Conservation (phyloP, 768 basidiomycete genomes). For the Pleurotus pulmonarius region DNA sequence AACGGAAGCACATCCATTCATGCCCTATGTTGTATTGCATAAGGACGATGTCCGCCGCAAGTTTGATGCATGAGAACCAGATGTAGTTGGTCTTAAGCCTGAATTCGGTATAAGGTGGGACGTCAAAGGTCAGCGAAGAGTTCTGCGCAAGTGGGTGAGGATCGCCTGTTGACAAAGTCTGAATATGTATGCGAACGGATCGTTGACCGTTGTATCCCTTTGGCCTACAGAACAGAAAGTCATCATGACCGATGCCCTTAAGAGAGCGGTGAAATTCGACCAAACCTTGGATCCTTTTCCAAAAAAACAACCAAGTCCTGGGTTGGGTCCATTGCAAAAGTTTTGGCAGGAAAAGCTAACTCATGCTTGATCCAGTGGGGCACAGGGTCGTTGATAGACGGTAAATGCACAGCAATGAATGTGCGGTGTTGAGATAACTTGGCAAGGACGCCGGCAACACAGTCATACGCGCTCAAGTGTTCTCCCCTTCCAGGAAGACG, state of each 20-base stretch:
- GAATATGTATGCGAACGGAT: constrained; percentile 31
- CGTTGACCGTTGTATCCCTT: constrained; percentile 6
- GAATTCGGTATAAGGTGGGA: constrained; percentile 10
- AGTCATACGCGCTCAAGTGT: constrained; percentile 42
- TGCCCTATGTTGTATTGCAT: constrained; percentile 31
- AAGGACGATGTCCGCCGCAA: constrained; percentile 52
- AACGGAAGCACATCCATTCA: constrained; percentile 28
- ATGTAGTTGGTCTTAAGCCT: constrained; percentile 15
- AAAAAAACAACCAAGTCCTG: constrained; percentile 55
- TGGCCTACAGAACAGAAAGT: constrained; percentile 5
- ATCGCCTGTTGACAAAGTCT: constrained; percentile 37
- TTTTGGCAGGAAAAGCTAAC: constrained; percentile 38
- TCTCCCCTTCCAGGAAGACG: constrained; percentile 18
- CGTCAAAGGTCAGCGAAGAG: constrained; percentile 22
- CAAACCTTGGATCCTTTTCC: constrained; percentile 17
- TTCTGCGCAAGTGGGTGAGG: constrained; percentile 38
- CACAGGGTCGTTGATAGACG: constrained; percentile 3
- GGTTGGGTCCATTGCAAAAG: constrained; percentile 64
- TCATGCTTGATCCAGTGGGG: constrained; percentile 24
- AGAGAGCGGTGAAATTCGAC: background rate
- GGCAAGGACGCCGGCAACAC: constrained; percentile 57
- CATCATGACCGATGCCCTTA: background rate
- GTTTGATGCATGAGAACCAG: constrained; percentile 39
- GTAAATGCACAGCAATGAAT: constrained; percentile 20
- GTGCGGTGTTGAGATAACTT: constrained; percentile 27